Base-by-base conservation (phyloP, 1,284 basidiomycete species). In the Exsudoporus floridanus region DNA sequence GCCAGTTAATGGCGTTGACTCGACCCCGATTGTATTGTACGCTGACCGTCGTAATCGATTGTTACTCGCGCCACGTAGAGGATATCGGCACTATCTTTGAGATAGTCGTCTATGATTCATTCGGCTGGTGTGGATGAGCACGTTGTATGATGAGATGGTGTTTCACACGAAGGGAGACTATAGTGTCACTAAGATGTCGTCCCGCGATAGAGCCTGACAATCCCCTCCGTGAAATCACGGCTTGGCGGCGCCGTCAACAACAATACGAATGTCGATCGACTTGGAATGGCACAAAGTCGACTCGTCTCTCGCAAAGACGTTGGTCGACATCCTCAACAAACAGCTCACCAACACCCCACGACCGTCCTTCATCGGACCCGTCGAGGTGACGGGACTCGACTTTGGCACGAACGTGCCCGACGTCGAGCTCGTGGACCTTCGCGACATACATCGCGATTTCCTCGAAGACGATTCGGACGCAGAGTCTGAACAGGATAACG, bases 401-500 rank as follows among this genome's bases (percentile, higher is more conserved):
- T 95, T 99, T 70, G 96, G 96, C 30, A 82, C 85, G 0, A 77
- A 80, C 23, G 70, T 85, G 5, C 96, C 97, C 2, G 89, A 95
- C 55, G 80, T 97, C 35, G 89, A 96, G 68, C 81, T 99, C 53
- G 85, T 92, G 52, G 94, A 98, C 72, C 76, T 99, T 53, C 81
- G 92, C 44, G 94, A 98, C 74, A 92, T 98, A 52, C 94, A 96
- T 74, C 86, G 86, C 36, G 94, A 96, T 66, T 98, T 98, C 66
- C 77, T 92, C 48, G 88, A 93, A 58, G 88, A 92, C 60, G 73
- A 78, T 8, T 54, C 61, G 14, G 65, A 68, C 19, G 27, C n/a
- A 5, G 64, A 38, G 27, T 56, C 60, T 1, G 73, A 74, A 27
- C 68, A 70, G 38, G 77, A 75, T 10, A 74, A 78, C 7, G 73